Conservation (phyloP, 2,329 filamentous ascomycete genomes). For the Penicillium oxalicum region DNA sequence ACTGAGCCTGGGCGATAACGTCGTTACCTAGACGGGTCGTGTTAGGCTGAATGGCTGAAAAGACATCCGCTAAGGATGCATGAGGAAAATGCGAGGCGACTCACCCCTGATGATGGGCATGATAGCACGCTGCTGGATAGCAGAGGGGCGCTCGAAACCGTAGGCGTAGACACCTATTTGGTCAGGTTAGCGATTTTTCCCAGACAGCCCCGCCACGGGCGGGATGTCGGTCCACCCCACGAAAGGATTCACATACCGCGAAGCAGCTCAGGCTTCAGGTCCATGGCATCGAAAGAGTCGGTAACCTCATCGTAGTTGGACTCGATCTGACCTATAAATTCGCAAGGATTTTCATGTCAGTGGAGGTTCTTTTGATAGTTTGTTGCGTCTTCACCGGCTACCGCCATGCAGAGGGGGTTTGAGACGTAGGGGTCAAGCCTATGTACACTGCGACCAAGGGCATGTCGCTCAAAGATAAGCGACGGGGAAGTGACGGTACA, state of each 20-base stretch:
- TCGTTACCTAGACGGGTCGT: conserved; percentile 64
- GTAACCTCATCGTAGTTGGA: conserved; percentile 99
- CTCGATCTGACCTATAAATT: conserved; percentile 85
- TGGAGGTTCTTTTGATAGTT: conserved; percentile 5
- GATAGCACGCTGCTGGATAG: conserved; percentile 99
- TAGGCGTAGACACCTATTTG: conserved; percentile 86
- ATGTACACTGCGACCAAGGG: background rate
- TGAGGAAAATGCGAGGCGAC: conserved; percentile 27
- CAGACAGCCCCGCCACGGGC: conserved; percentile 18
- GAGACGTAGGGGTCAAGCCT: too few species aligned
- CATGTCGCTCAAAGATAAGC: conserved; percentile 1
- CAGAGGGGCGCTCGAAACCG: conserved; percentile 99
- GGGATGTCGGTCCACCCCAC: background rate
- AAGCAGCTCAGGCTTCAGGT: conserved; percentile 92
- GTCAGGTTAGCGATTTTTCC: conserved; percentile 22
- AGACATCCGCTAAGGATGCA: background rate
- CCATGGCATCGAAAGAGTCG: conserved; percentile 98
- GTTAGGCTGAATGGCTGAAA: conserved; percentile 8
- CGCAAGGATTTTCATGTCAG: conserved; percentile 13
- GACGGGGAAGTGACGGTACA: conserved; percentile 44
- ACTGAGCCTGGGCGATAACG: conserved; percentile 99
- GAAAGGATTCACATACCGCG: conserved; percentile 58
- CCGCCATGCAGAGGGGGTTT: conserved; percentile 6
- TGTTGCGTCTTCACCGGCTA: conserved; percentile 7
- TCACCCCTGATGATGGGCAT: conserved; percentile 99